Evolutionary conservation across 345 rosid species (phyloP), one percentile per base, ranked within the genome.

Genomic region (Moricandia moricandioides): DNA sequence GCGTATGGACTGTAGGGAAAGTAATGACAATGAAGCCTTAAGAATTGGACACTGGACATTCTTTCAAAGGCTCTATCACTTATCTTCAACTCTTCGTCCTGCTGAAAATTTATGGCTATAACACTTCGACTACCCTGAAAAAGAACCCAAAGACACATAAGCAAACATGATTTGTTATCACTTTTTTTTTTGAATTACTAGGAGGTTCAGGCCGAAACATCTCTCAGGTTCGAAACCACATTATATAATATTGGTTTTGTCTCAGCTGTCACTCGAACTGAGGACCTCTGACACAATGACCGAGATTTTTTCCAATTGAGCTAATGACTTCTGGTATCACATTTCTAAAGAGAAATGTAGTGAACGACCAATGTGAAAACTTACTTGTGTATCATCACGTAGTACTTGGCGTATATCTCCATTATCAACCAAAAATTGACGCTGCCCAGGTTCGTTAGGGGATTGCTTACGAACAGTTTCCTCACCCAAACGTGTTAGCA

Each of bases 401-500:
- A 56, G 24, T 21, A 21, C 24, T 21, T 21, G 24, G 24, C 24
- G 30, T 6, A 49, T 65, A 56, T 83, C 79, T 45, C 65, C 47
- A 11, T 55, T 17, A 26, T 31, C 30, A 79, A 70, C 75, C 47
- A 83, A 27, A 37, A 79, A 24, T 8, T 81, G 82, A 4, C 69
- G 51, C 16, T 57, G 24, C 2, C 65, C 76, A 70, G 72, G 80
- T 0, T 66, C 58, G 33, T 56, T 6, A 39, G 34, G 14, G 7
- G 72, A 71, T 71, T 74, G 71, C 43, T 49, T 55, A 4, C 65
- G 77, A 39, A 81, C 68, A 66, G 79, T 67, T 7, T 69, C 59
- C 13, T 16, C 18, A 51, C 56, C 56, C 11, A 51, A 51, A 51
- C 10, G 26, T 17, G 0, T 24, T 51, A 51, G 26, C 12, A 51